These are phyloP conservation scores for Penicillium antarcticum DNA, from an alignment of 495 filamentous ascomycete species.

Conservation along the genomic window DNA sequence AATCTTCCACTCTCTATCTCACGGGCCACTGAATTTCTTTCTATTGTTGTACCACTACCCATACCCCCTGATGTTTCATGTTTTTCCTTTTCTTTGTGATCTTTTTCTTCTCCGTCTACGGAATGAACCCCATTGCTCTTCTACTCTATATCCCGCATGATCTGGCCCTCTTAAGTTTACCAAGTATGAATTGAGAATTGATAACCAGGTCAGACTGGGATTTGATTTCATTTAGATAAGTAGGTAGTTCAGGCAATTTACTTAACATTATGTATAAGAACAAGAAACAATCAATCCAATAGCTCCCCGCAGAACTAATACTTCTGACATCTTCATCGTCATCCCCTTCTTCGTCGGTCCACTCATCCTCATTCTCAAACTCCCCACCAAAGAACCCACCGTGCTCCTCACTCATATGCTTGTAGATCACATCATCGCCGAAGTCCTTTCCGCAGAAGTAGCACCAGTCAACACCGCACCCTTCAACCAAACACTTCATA, in stretches of 20 bases:
- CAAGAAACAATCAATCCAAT: too few relatives aligned
- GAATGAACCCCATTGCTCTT: neutral
- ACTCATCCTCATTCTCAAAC: neutral
- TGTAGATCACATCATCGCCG: constrained; percentile 16
- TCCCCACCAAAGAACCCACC: constrained; percentile 6
- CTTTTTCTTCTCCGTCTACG: neutral
- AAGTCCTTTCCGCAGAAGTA: constrained; percentile 25
- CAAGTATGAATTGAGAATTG: neutral
- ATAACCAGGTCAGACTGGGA: neutral
- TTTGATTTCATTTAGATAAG: neutral
- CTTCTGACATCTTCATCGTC: neutral
- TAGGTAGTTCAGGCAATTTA: neutral
- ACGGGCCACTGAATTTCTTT: constrained; percentile 4
- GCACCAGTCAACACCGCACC: constrained; percentile 32
- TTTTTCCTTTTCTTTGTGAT: constrained; percentile 9
- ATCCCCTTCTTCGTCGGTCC: neutral
- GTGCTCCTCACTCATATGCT: constrained; percentile 29
- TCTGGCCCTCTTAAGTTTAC: neutral
- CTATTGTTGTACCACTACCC: constrained; percentile 29
- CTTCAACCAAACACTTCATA: constrained; percentile 24
- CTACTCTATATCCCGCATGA: neutral
- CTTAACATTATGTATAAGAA: too few relatives aligned
- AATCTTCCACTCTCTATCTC: constrained; percentile 14
- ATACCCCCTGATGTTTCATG: constrained; percentile 38
- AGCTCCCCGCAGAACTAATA: too few relatives aligned